A percentile compares a stretch with the other conserved stretches of the same genome.
Evolutionary conservation across 75 land plant genomes (phyloP).

Genomic region (Pinus albicaulis): DNA sequence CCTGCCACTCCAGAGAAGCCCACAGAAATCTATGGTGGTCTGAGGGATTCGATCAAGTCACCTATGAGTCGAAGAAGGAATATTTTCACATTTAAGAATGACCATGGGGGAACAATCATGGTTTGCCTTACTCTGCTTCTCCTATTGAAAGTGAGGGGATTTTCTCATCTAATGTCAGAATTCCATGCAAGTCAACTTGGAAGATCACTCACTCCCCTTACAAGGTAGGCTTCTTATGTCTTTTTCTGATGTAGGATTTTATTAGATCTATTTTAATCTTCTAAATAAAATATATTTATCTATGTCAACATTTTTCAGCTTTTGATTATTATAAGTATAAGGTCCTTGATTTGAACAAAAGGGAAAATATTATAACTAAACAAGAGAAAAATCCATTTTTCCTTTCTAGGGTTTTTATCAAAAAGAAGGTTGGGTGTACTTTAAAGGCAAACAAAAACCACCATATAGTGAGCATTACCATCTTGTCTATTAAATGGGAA

Average conservation of each 20-base stretch:
- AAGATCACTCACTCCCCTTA: constrained; percentile 84
- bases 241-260: too few relatives aligned
- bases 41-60: constrained; percentile 13
- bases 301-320: too few relatives aligned
- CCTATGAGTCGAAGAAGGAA: constrained; percentile 52
- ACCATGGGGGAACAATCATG: constrained; percentile 29
- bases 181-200: constrained; percentile 67
- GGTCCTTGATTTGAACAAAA: too few relatives aligned
- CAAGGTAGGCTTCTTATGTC: constrained; percentile 51
- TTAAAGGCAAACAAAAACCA: too few relatives aligned
- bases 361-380: too few relatives aligned
- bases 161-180: constrained; percentile 34
- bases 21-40: constrained; percentile 6
- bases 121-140: constrained; percentile 35
- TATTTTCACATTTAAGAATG: constrained; percentile 77
- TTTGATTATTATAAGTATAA: too few relatives aligned
- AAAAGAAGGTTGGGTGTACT: too few relatives aligned
- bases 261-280: not conserved
- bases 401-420: too few relatives aligned
- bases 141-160: constrained; percentile 54
- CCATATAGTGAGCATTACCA: too few relatives aligned
- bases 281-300: too few relatives aligned
- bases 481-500: too few relatives aligned
- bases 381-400: too few relatives aligned
- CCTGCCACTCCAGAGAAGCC: constrained; percentile 29